Evolutionary conservation across 2,329 filamentous ascomycete species (phyloP).

Genomic region (Penicillium sp.): DNA sequence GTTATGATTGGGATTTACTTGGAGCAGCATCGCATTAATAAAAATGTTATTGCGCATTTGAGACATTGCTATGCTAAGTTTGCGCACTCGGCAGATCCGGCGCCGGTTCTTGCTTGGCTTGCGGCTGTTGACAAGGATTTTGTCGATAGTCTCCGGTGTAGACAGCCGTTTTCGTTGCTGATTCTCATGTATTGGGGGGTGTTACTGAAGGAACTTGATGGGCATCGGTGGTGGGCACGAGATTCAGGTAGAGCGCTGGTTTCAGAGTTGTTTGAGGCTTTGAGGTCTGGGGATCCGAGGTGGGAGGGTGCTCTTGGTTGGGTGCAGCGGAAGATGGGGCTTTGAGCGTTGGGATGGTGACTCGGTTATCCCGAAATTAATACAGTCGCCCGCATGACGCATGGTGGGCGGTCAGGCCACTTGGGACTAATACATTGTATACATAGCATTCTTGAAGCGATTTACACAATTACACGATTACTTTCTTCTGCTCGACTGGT

Average conservation of each 20-base stretch:
- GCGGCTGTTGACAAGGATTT: constrained; percentile 24
- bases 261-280: constrained; percentile 6
- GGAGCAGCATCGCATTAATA: constrained; percentile 18
- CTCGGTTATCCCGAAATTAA: neutral
- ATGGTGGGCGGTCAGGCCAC: constrained; percentile 12
- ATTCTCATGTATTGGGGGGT: constrained; percentile 30
- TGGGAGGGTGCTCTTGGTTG: constrained; percentile 13
- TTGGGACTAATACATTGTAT: neutral
- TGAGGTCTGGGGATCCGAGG: constrained; percentile 5
- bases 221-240: constrained; percentile 28
- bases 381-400: too few relatives aligned
- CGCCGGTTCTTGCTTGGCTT: constrained; percentile 29
- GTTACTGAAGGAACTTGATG: constrained; percentile 22
- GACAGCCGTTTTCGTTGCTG: constrained; percentile 23
- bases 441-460: constrained; percentile 6
- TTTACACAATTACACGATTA: neutral
- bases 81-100: constrained; percentile 18
- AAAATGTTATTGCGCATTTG: constrained; percentile 21
- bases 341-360: neutral
- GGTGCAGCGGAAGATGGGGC: constrained; percentile 9
- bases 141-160: constrained; percentile 15
- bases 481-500: neutral
- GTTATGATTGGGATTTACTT: constrained; percentile 9
- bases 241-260: constrained; percentile 23
- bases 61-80: constrained; percentile 29